Base-by-base conservation (phyloP, 1,139 yeast genomes). In the Suhomyces anneliseae region DNA sequence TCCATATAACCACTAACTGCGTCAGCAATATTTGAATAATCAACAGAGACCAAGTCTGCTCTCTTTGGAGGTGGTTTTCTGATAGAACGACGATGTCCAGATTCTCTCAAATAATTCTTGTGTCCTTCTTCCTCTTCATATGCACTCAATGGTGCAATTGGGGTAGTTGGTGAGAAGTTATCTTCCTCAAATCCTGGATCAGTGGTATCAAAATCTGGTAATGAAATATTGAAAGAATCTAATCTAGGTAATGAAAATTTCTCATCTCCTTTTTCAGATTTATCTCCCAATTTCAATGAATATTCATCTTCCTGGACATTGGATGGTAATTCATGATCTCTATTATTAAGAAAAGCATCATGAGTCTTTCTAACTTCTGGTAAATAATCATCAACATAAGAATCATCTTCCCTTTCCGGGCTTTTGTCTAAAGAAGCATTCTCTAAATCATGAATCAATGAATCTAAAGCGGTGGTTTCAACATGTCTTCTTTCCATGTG, bases 381-480 rank as follows among this genome's bases (percentile, higher is more conserved):
- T 11, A 29, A 29, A 6, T 5, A 29, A 8, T 40, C 40, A 34
- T 43, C 34, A 24, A 52, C 55, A 11, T 10, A 42, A 24, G 12
- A 26, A 2, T 29, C 41, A 11, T 45, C 48, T 12, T 37, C 38
- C 24, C 34, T 42, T 24, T 11, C 45, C 1, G 53, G 43, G 6
- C 45, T 39, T 19, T 44, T 45, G n/a, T 50, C 47, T 24, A 49
- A 42, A 1, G 71, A 62, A 10, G 65, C 61, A 40, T 58, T 57
- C 46, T 64, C 68, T 34, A 73, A 58, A 48, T 73, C 77, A 48
- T 65, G 61, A 10, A 74, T 71, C 34, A 72, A 57, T 4, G 73
- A 64, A 46, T 73, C 78, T 39, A 70, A 56, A 2, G 69, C 68
- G 40, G 64, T 70, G 3, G 64, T 61, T 38, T 58, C 44, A 24